Evolutionary conservation across 2,329 filamentous ascomycete genomes (phyloP), one percentile per base, ranked within the genome.

Genomic region (Aspergillus sp.): DNA sequence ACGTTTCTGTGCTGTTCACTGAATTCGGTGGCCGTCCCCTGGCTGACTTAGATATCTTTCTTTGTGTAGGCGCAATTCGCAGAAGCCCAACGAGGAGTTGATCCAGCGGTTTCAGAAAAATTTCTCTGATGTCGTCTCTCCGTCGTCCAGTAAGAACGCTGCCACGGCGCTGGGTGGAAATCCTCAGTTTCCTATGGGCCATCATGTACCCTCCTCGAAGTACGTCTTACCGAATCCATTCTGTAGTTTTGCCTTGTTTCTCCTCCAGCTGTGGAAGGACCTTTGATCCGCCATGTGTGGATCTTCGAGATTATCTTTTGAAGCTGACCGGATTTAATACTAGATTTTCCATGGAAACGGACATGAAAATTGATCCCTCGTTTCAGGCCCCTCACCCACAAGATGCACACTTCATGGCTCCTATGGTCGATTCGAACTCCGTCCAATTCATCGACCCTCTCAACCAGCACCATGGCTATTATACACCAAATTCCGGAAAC

Each of bases 381-480:
- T 96, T 91, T 3, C 91, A 91, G 5, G 51, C 14, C 45, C 86
- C 90, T 71, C 89, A 87, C 17, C 84, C 89, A 43, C 87, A 89
- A 68, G 92, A 97, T 66, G 95, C 93, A 87, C 85, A 90, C 64
- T 92, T 96, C 69, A 96, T 93, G 2, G 91, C 93, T 4, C 95
- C 92, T 21, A 80, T 96, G 57, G 84, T 98, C 70, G 93, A 98
- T 70, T 87, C 91, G 17, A 91, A 89, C 73, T 90, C 90, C 31
- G 91, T 91, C 72, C 85, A 86, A 23, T 97, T 96, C 75, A 83
- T 86, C 59, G 82, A 83, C 56, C 93, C 96, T 69, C 86, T 89
- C 63, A 91, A 90, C 74, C 90, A 93, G 63, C 85, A 89, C 46
- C 85, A 90, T 15, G 90, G 88, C 14, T 95, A 95, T 75, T 97